Conservation (phyloP, 768 basidiomycete genomes). For the Lentinula edodes region DNA sequence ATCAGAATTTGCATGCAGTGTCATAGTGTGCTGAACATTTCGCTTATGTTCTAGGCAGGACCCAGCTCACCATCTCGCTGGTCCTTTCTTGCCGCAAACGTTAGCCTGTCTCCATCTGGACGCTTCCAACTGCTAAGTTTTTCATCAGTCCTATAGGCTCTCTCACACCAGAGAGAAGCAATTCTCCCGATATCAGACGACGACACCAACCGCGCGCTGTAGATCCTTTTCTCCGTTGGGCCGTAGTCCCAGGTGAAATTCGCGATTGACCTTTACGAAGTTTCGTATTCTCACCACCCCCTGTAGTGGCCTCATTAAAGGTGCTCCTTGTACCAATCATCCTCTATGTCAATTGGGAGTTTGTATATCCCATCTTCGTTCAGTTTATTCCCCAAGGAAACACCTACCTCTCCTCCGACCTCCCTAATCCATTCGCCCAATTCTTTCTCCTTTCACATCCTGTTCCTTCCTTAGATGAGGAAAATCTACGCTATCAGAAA, state of each 20-base stretch:
- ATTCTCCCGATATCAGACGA: neutral
- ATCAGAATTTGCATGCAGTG: too few species aligned
- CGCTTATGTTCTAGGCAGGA: constrained; percentile 35
- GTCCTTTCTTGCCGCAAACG: constrained; percentile 62
- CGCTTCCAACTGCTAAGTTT: neutral
- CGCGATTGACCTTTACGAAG: too few species aligned
- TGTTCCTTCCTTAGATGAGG: constrained; percentile 27
- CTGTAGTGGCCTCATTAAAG: constrained; percentile 29
- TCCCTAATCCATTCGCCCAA: constrained; percentile 48
- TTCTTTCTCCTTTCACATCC: constrained; percentile 53
- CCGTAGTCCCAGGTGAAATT: constrained; percentile 15
- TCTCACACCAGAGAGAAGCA: neutral
- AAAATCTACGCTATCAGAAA: constrained; percentile 43
- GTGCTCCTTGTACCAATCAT: constrained; percentile 37
- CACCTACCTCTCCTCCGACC: constrained; percentile 20
- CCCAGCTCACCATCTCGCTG: constrained; percentile 54
- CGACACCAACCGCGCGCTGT: neutral
- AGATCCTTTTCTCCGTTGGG: neutral
- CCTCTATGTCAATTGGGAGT: constrained; percentile 41
- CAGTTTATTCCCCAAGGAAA: constrained; percentile 4
- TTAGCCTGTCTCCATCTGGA: constrained; percentile 21
- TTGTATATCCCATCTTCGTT: neutral
- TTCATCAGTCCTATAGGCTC: constrained; percentile 5
- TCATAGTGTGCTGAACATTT: neutral
- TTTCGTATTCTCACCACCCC: neutral